Conservation (phyloP, 768 basidiomycete genomes). For the Sporobolomyces phaffii region DNA sequence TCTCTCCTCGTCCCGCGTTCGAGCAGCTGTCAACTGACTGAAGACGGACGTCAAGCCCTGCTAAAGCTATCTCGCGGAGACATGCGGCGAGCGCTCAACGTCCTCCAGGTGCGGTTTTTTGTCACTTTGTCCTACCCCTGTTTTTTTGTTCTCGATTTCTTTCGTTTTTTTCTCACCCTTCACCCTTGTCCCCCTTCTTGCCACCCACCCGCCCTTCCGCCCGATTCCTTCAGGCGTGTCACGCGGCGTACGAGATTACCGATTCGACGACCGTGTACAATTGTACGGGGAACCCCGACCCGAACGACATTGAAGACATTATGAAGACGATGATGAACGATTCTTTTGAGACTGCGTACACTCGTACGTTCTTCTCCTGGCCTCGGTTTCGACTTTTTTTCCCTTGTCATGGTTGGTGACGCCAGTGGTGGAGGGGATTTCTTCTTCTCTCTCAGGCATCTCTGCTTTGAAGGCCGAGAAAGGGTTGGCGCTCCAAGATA, state of each 20-base stretch:
- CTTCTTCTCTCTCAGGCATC: constrained; percentile 60
- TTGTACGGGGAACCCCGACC: constrained; percentile 95
- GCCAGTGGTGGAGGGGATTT: background rate
- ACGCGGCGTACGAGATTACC: constrained; percentile 84
- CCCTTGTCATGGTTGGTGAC: background rate
- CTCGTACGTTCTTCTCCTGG: constrained; percentile 42
- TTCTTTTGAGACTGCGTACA: constrained; percentile 84
- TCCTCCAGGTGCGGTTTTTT: constrained; percentile 59
- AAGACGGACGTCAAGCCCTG: constrained; percentile 79
- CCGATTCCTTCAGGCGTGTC: constrained; percentile 76
- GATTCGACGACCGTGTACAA: constrained; percentile 90
- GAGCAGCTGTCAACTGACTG: constrained; percentile 71
- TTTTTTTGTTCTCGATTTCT: background rate
- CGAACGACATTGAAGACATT: constrained; percentile 84
- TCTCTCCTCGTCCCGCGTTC: no score
- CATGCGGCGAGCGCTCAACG: constrained; percentile 93
- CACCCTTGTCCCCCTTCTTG: background rate
- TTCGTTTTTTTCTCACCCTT: background rate
- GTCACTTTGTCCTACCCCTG: background rate
- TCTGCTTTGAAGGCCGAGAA: constrained; percentile 78
- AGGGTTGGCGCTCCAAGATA: constrained; percentile 88
- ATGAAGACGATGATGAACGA: constrained; percentile 93
- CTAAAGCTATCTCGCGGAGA: constrained; percentile 93
- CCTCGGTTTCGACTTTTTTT: background rate
- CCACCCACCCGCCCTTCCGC: no score